Percentiles rank a stretch among this genome's conserved stretches.
Evolutionary conservation across 768 basidiomycete genomes (phyloP).

Genomic region (Cystoderma amianthinum): DNA sequence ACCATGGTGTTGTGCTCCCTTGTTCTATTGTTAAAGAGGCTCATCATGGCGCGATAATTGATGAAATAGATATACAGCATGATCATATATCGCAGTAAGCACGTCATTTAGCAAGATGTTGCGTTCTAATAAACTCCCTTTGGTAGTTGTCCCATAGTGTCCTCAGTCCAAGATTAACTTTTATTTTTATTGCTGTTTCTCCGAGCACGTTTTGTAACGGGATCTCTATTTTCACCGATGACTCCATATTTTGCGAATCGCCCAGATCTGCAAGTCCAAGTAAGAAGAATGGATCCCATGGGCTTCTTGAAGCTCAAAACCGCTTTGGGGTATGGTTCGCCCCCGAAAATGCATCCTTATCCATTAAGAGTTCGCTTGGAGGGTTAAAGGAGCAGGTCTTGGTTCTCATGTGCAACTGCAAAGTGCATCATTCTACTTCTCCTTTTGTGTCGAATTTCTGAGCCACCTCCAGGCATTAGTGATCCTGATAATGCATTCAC

Average conservation of each 20-base stretch:
- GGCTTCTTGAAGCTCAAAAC: too few species aligned
- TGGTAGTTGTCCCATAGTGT: too few species aligned
- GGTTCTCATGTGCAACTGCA: too few species aligned
- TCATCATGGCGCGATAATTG: neutral
- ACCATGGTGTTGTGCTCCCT: neutral
- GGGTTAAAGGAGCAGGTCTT: too few species aligned
- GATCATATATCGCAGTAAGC: neutral
- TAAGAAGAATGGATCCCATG: neutral
- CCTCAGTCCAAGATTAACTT: neutral
- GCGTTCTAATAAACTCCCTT: neutral
- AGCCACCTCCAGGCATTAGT: neutral
- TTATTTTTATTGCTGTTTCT: too few species aligned
- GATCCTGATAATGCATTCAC: neutral
- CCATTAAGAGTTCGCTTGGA: too few species aligned
- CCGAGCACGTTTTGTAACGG: neutral
- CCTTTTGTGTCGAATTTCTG: neutral
- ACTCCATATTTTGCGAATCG: too few species aligned
- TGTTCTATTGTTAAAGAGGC: neutral
- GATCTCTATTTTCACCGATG: too few species aligned
- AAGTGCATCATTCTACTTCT: too few species aligned
- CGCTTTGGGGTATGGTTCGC: too few species aligned
- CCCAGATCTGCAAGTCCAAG: neutral
- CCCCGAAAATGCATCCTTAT: too few species aligned
- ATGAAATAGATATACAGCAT: neutral
- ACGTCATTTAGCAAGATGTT: neutral